Conservation (phyloP, 148 eudicot genomes). For the Persicaria maculosa region DNA sequence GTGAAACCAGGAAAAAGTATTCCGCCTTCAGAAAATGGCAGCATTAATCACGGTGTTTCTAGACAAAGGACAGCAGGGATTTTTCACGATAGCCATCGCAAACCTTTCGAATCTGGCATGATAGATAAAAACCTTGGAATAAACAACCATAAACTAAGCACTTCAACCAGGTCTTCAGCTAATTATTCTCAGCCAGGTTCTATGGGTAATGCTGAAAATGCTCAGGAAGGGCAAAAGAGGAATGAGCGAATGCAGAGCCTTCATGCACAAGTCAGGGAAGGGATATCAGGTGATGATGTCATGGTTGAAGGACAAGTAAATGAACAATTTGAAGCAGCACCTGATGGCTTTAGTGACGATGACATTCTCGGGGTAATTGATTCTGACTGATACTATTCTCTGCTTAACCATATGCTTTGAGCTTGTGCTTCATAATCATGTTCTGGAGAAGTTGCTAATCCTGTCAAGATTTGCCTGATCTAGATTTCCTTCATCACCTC, state of each 20-base stretch:
- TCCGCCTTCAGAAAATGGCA: constrained; percentile 36
- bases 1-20: constrained; percentile 59
- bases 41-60: constrained; percentile 24
- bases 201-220: constrained; percentile 28
- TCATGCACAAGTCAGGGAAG: constrained; percentile 20
- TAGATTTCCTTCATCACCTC: background rate
- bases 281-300: constrained; percentile 27
- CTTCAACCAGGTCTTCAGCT: constrained; percentile 20
- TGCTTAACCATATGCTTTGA: background rate
- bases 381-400: background rate
- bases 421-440: background rate
- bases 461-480: background rate
- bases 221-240: constrained; percentile 24
- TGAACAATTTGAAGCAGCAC: constrained; percentile 23
- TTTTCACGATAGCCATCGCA: constrained; percentile 22
- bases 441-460: background rate
- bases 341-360: constrained; percentile 51
- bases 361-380: constrained; percentile 76
- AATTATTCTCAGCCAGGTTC: constrained; percentile 16
- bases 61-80: constrained; percentile 22
- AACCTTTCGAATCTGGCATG: constrained; percentile 26
- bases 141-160: constrained; percentile 22
- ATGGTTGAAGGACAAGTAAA: constrained; percentile 22
- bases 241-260: constrained; percentile 21
- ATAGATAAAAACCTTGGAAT: constrained; percentile 26